Evolutionary conservation across 179 eudicot genomes (phyloP).

Genomic region (Monotropa hypopitys): DNA sequence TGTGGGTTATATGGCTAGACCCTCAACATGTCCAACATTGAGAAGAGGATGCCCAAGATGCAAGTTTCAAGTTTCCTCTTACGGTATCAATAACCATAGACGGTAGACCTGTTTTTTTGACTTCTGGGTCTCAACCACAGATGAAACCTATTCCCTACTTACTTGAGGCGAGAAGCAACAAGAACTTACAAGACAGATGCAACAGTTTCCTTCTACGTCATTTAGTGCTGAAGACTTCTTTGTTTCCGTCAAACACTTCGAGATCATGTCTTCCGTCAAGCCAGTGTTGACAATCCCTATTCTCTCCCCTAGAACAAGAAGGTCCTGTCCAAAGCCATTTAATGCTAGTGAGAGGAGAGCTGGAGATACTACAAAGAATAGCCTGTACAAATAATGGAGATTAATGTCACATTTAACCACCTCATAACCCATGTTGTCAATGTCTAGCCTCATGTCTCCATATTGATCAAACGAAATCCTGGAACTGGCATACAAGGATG

Average conservation of each 20-base stretch:
- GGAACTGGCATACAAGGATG: conserved; percentile 36
- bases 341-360: conserved; percentile 1
- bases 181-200: conserved; percentile 30
- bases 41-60: not conserved
- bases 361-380: not conserved
- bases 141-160: not conserved
- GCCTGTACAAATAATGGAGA: not conserved
- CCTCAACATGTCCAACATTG: not conserved
- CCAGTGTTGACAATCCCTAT: conserved; percentile 36
- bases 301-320: conserved; percentile 32
- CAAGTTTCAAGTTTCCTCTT: not conserved
- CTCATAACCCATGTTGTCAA: conserved; percentile 79
- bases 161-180: not conserved
- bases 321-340: conserved; percentile 21
- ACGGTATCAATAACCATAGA: not conserved
- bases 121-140: not conserved
- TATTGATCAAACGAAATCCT: conserved; percentile 44
- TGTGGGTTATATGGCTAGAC: not conserved
- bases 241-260: conserved; percentile 19
- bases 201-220: conserved; percentile 19
- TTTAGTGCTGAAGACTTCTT: conserved; percentile 8
- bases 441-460: conserved; percentile 64
- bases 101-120: not conserved
- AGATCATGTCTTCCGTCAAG: conserved; percentile 19
- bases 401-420: conserved; percentile 15